Base-by-base conservation (phyloP, 129 eudicot species). In the Flaveria bidentis region DNA sequence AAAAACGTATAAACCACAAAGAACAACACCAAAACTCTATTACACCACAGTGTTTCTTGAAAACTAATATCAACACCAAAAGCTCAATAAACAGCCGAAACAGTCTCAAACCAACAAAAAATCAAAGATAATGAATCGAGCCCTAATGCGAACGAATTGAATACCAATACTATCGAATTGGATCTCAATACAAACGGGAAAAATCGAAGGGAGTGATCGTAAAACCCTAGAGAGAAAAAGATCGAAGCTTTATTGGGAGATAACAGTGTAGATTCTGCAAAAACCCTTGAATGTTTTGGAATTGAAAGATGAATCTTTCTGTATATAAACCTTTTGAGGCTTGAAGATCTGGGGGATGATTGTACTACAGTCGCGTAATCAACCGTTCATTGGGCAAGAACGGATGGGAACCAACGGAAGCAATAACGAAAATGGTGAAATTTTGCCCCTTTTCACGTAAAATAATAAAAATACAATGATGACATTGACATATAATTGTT, bases 141-240 rank as follows among this genome's bases (percentile, higher is more conserved):
- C 82, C 71, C 78, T 53, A 52, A 72, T 71, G 74, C n/a, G 45
- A 82, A 70, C 9, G 44, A 56, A 72, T 65, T 51, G 52, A 51
- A 71, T 26, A 63, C 18, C 30, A 56, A 67, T 10, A 70, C 1
- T 62, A 23, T 1, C 5, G 67, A 57, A 66, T 33, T 64, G 66
- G 82, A 82, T 82, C 85, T 53, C 49, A 16, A 76, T 20, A 58
- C 51, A 39, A 4, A 5, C 41, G 41, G 6, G 41, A 5, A 36
- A 36, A 36, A 0, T 5, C 41, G 7, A 36, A 36, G 41, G 41
- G 41, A 1, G 41, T 36, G 62, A 80, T 11, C 13, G 39, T 26
- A 72, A 73, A 82, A 77, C 82, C 79, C 82, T 77, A 74, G 45
- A 77, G 5, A 3, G 50, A 33, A 55, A 74, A 69, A 74, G 69